A percentile compares a stretch with the other conserved stretches of the same genome.
Evolutionary conservation across 1,284 basidiomycete genomes (phyloP).

Genomic region (Ustilago sp.): DNA sequence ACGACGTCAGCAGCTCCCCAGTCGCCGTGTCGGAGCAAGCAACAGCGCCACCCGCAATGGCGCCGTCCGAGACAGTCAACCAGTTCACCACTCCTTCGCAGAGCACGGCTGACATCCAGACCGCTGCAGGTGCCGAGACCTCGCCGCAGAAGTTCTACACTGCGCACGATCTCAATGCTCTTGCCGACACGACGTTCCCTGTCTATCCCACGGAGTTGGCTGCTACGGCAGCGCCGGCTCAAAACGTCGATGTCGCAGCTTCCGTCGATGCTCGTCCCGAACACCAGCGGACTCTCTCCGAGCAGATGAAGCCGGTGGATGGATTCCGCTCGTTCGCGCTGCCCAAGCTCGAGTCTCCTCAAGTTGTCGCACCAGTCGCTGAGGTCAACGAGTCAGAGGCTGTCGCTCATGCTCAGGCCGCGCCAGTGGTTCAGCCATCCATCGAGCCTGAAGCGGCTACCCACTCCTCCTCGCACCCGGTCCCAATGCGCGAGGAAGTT

Average conservation of each 20-base stretch:
- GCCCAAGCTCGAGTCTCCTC: constrained; percentile 22
- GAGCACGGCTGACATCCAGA: constrained; percentile 43
- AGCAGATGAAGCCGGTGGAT: constrained; percentile 28
- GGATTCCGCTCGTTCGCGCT: constrained; percentile 32
- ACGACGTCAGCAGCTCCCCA: neutral
- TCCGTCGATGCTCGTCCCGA: constrained; percentile 19
- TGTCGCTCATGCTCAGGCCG: neutral
- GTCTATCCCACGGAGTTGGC: constrained; percentile 21
- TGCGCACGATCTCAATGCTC: constrained; percentile 42
- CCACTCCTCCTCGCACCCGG: neutral
- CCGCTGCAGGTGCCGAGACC: constrained; percentile 11
- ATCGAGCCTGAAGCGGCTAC: neutral
- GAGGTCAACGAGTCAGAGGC: neutral
- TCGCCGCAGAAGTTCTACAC: constrained; percentile 49
- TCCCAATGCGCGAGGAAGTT: neutral
- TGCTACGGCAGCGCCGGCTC: neutral
- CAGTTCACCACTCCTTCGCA: constrained; percentile 38
- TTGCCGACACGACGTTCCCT: constrained; percentile 29
- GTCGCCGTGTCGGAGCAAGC: neutral
- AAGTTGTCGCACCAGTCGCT: constrained; percentile 6
- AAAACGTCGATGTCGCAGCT: neutral
- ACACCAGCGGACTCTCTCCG: constrained; percentile 26
- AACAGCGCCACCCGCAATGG: constrained; percentile 4
- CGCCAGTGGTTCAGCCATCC: neutral
- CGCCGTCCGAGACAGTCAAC: constrained; percentile 26